These are phyloP conservation scores for Paramyrothecium roridum DNA, from an alignment of 2,329 filamentous ascomycete genomes.

Conservation along the genomic window DNA sequence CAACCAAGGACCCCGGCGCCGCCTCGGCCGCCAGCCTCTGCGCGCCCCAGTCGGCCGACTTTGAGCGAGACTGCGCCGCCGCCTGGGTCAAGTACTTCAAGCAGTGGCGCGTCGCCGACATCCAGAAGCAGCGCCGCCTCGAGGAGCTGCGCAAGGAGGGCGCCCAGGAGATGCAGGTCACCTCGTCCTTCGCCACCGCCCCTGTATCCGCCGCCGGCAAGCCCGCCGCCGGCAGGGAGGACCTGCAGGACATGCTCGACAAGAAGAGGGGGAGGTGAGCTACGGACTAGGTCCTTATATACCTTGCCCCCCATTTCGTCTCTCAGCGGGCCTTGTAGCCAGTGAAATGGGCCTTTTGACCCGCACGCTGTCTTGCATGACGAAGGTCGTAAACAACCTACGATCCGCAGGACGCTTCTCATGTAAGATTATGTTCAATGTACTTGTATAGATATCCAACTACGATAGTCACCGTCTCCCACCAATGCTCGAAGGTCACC, in stretches of 20 bases:
- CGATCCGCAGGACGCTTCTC: too few relatives aligned
- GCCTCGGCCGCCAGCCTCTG: constrained; percentile 34
- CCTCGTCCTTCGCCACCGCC: constrained; percentile 31
- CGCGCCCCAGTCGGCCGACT: constrained; percentile 44
- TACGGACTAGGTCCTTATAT: background rate
- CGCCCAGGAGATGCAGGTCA: constrained; percentile 56
- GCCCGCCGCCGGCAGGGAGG: constrained; percentile 27
- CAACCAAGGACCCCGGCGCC: constrained; percentile 38
- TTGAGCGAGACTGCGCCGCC: constrained; percentile 81
- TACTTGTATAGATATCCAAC: too few relatives aligned
- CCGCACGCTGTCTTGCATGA: too few relatives aligned
- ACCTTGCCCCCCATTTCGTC: background rate
- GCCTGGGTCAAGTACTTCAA: constrained; percentile 99
- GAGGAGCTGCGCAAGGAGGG: constrained; percentile 72
- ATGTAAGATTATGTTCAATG: too few relatives aligned
- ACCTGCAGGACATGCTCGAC: constrained; percentile 37
- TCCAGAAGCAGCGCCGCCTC: constrained; percentile 77
- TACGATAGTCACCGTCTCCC: too few relatives aligned
- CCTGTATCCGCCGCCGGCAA: constrained; percentile 24
- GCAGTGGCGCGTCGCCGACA: constrained; percentile 89
- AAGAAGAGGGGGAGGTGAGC: constrained; percentile 25
- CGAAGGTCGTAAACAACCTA: too few relatives aligned
- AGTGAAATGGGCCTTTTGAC: too few relatives aligned
- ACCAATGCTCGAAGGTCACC: too few relatives aligned
- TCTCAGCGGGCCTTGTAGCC: too few relatives aligned